Evolutionary conservation across 1,284 basidiomycete genomes (phyloP).

Genomic region (Moniliella sp.): DNA sequence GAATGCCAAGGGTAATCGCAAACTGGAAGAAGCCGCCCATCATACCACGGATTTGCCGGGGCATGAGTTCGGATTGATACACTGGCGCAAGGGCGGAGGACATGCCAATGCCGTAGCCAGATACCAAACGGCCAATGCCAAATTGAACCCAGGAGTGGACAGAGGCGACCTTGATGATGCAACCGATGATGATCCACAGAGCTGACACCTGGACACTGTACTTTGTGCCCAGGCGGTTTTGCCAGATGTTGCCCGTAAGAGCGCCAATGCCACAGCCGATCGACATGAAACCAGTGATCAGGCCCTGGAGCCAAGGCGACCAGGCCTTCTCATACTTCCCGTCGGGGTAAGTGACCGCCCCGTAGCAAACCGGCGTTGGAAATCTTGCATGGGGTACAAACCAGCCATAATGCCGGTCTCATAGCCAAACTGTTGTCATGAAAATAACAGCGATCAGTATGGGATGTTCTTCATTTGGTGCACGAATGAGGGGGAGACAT

Average conservation of each 20-base stretch:
- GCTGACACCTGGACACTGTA: no score
- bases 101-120: slow-evolving; percentile 38
- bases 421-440: no score
- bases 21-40: slow-evolving; percentile 47
- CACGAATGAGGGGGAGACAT: no score
- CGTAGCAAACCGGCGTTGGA: slow-evolving; percentile 44
- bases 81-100: slow-evolving; percentile 48
- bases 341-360: no score
- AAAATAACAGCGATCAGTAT: no score
- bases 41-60: slow-evolving; percentile 53
- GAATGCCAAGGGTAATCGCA: slow-evolving; percentile 20
- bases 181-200: slow-evolving; percentile 48
- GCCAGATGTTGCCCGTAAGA: slow-evolving; percentile 31
- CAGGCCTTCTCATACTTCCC: slow-evolving; percentile 36
- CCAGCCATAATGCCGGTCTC: slow-evolving; percentile 58
- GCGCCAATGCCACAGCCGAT: slow-evolving; percentile 34
- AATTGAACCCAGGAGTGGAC: slow-evolving; percentile 33
- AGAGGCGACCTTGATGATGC: slow-evolving; percentile 40
- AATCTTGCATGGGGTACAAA: slow-evolving; percentile 54
- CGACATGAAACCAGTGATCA: slow-evolving; percentile 49
- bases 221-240: slow-evolving; percentile 49
- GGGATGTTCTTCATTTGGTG: no score
- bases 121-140: slow-evolving; percentile 47
- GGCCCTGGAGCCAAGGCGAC: slow-evolving; percentile 34
- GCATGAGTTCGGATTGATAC: slow-evolving; percentile 56